phyloP scores from a whole-genome alignment of 345 rosid genomes.

The Hibiscus syriacus region DNA sequence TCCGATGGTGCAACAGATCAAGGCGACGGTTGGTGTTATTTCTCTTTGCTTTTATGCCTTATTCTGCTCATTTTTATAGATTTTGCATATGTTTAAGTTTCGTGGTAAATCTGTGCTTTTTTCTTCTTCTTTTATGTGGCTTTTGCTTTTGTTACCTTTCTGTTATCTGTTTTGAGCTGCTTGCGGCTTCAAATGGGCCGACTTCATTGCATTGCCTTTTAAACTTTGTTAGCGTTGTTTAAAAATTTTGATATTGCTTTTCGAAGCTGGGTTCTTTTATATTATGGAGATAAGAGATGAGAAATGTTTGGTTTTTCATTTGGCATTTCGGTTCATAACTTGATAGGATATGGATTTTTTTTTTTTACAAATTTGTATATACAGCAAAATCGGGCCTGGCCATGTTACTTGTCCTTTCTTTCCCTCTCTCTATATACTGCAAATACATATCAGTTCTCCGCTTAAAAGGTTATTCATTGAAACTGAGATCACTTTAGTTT shows the following conservation, averaged over 20 bases:
- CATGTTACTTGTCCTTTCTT: too few relatives aligned
- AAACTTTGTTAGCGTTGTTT: background rate
- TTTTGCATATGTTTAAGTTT: background rate
- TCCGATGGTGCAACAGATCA: constrained; percentile 55
- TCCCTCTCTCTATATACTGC: background rate
- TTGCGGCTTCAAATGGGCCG: background rate
- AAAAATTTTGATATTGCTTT: constrained; percentile 3
- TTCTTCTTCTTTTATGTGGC: background rate
- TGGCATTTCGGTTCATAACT: background rate
- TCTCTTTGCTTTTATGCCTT: constrained; percentile 7
- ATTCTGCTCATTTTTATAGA: background rate
- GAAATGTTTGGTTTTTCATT: background rate
- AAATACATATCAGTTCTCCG: background rate
- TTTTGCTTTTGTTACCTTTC: background rate
- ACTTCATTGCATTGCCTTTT: background rate
- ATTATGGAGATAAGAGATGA: constrained; percentile 1
- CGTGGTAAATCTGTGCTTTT: constrained; percentile 6
- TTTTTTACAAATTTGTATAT: background rate
- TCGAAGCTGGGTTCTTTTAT: background rate
- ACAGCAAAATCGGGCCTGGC: too few relatives aligned
- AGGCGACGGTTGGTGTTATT: constrained; percentile 43
- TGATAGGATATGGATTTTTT: background rate
- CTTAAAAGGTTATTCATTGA: background rate
- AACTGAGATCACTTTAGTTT: background rate
- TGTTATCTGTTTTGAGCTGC: constrained; percentile 5